phyloP scores from a whole-genome alignment of 2,329 filamentous ascomycete species.

The Colletotrichum costaricense region DNA sequence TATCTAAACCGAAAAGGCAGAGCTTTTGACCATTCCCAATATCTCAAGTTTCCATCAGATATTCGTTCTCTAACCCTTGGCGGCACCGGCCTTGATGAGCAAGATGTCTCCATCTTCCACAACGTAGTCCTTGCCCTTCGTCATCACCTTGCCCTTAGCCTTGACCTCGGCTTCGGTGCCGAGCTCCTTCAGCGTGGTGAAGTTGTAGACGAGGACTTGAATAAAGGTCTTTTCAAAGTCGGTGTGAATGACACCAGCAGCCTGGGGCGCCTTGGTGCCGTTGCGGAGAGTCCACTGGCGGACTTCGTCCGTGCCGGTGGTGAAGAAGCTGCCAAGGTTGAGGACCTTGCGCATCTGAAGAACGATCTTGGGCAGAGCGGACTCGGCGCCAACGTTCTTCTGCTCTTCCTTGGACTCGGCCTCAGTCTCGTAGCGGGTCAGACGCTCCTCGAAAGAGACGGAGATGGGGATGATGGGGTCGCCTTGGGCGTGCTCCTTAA shows the following conservation, averaged over 20 bases:
- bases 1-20: constrained; percentile 36
- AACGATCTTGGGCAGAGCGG: constrained; percentile 91
- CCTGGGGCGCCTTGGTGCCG: constrained; percentile 96
- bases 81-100: constrained; percentile 90
- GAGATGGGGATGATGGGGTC: constrained; percentile 96
- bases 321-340: constrained; percentile 96
- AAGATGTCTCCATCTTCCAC: constrained; percentile 85
- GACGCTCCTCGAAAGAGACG: constrained; percentile 90
- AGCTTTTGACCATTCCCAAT: constrained; percentile 34
- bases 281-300: constrained; percentile 98
- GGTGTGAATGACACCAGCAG: constrained; percentile 96
- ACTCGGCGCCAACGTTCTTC: constrained; percentile 88
- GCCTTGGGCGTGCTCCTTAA: constrained; percentile 88
- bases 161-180: constrained; percentile 91
- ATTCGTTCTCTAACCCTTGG: constrained; percentile 68
- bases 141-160: constrained; percentile 96
- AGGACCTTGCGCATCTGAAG: constrained; percentile 92
- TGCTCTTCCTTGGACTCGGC: constrained; percentile 84
- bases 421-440: constrained; percentile 83
- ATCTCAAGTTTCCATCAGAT: constrained; percentile 35
- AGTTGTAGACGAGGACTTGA: constrained; percentile 96
- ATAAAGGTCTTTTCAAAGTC: constrained; percentile 99
- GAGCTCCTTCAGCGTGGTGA: constrained; percentile 80
- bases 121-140: constrained; percentile 98
- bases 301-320: constrained; percentile 93